A percentile compares a stretch with the other conserved stretches of the same genome.
These are phyloP conservation scores for Colletotrichum coccodes DNA, from an alignment of 2,329 filamentous ascomycete species.

Conservation along the genomic window DNA sequence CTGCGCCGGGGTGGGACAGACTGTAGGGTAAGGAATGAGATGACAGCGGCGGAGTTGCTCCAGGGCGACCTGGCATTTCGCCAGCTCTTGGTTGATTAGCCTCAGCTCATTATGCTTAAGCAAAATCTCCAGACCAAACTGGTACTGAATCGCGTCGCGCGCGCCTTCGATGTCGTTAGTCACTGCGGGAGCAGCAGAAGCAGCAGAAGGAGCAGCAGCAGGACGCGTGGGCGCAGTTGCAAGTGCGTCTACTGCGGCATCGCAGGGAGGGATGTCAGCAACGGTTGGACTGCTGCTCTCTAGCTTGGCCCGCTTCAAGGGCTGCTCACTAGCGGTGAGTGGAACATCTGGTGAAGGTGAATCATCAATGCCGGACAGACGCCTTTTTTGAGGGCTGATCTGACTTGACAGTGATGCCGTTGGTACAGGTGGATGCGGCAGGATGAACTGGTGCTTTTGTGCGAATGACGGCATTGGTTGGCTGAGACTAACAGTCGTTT, in stretches of 20 bases:
- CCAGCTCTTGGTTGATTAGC: conserved; percentile 94
- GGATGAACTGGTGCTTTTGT: conserved; percentile 45
- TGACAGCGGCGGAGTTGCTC: conserved; percentile 95
- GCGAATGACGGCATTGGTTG: conserved; percentile 50
- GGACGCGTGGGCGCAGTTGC: conserved; percentile 3
- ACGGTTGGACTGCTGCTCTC: conserved; percentile 23
- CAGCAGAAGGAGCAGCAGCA: conserved; percentile 29
- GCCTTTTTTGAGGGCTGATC: conserved; percentile 51
- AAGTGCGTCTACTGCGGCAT: conserved; percentile 31
- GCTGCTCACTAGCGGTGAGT: conserved; percentile 37
- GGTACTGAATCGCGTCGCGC: conserved; percentile 81
- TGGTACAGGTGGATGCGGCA: conserved; percentile 37
- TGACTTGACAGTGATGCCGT: conserved; percentile 35
- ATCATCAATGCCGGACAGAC: conserved; percentile 47
- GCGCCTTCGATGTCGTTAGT: conserved; percentile 60
- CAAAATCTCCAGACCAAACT: conserved; percentile 91
- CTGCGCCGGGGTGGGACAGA: conserved; percentile 71
- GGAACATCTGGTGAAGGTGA: conserved; percentile 34
- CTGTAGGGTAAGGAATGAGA: conserved; percentile 87
- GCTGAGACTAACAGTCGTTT: conserved; percentile 57
- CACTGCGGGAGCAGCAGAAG: conserved; percentile 25
- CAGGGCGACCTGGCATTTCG: conserved; percentile 92
- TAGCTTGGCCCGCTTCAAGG: conserved; percentile 54
- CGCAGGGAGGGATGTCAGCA: conserved; percentile 10
- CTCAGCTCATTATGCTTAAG: conserved; percentile 95